phyloP scores from a whole-genome alignment of 2,329 filamentous ascomycete genomes.

The Pseudogymnoascus sp. region DNA sequence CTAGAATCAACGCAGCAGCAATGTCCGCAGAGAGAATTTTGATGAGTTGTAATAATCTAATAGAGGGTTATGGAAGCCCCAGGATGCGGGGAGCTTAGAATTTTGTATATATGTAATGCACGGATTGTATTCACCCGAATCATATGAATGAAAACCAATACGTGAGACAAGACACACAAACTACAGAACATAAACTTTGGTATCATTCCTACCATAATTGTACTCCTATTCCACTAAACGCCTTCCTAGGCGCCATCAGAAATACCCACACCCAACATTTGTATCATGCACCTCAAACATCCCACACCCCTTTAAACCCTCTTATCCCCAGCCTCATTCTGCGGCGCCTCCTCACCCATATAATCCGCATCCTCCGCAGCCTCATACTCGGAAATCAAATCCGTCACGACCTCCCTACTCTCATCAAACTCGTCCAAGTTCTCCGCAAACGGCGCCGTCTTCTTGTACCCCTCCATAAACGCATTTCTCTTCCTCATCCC shows the following conservation, averaged over 20 bases:
- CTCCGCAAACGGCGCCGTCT: slow-evolving; percentile 86
- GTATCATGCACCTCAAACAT: slow-evolving; percentile 4
- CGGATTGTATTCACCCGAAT: not conserved
- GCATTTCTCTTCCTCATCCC: slow-evolving; percentile 92
- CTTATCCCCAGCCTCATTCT: slow-evolving; percentile 2
- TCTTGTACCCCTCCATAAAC: slow-evolving; percentile 94
- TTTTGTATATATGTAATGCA: slow-evolving; percentile 9
- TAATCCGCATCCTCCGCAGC: slow-evolving; percentile 89
- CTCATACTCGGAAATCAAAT: slow-evolving; percentile 91
- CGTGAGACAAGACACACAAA: not conserved
- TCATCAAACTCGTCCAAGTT: slow-evolving; percentile 93
- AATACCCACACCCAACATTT: slow-evolving; percentile 7
- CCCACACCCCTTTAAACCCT: not conserved
- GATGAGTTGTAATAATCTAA: not conserved
- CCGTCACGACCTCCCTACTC: slow-evolving; percentile 80
- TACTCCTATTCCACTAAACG: not conserved
- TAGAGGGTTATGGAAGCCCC: not conserved
- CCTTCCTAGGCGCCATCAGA: slow-evolving; percentile 3
- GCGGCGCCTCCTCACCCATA: slow-evolving; percentile 41
- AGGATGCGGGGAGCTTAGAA: not conserved
- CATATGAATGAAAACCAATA: not conserved
- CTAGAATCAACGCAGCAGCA: not conserved
- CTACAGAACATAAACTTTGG: slow-evolving; percentile 1
- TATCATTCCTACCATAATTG: slow-evolving; percentile 8
- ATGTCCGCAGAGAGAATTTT: not conserved